Evolutionary conservation across 139 green algal species (phyloP), one percentile per base, ranked within the genome.

Genomic region (Coccomyxa sp.): DNA sequence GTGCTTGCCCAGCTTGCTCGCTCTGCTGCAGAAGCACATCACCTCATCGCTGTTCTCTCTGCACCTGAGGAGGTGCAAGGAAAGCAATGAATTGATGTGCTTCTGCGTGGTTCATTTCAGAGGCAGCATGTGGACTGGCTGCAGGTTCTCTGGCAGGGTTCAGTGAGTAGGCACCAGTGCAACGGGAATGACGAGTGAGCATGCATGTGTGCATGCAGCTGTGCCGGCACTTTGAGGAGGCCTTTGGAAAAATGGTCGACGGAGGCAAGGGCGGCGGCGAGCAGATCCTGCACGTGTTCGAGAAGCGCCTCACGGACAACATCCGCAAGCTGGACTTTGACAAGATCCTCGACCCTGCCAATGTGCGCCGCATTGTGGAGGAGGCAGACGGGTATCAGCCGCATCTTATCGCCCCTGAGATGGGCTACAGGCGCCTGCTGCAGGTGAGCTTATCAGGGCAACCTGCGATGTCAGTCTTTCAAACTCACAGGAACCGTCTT

Each of bases 301-400:
- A 98, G 87, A 84, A 93, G 79, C 94, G 96, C 82, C 90, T 98
- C 12, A 93, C 94, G 39, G 87, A 97, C 68, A 83, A 89, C 77
- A 95, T 98, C 80, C 86, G 94, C 76, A 91, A 93, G 79, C 89
- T 97, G 73, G 87, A 93, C 27, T 97, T 98, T 83, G 79, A 91
- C 73, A 88, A 97, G 83, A 94, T 97, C 74, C 82, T 97, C 68
- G 92, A 93, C 39, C 88, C 96, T 38, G 86, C 91, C 58, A 96
- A 97, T 76, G 91, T 96, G n/a, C 90, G 90, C 82, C 86, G 90
- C 39, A 92, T 95, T 78, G 91, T 97, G 77, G 93, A 95, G 78
- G 91, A 98, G 85, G 94, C 95, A 1, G 95, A 99, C 80, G 95
- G 95, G 31, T 98, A 98, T 88, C 95, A 98, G 88, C 95, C 95